Percentiles rank a stretch among this genome's conserved stretches.
phyloP scores from a whole-genome alignment of 495 filamentous ascomycete species.

The Aspergillus steynii region DNA sequence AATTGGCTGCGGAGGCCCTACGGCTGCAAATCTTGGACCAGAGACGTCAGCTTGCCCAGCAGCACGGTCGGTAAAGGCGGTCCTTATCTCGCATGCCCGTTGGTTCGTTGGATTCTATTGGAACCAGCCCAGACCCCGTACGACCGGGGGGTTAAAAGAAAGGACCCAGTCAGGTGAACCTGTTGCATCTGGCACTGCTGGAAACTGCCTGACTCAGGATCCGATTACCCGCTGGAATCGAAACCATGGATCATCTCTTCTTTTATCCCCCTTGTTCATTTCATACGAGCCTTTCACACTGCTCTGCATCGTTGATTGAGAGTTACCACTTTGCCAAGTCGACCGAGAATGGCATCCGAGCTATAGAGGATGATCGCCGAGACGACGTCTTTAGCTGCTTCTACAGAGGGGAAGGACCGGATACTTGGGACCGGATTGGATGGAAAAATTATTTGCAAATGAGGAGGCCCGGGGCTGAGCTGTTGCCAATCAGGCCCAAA shows the following conservation, averaged over 20 bases:
- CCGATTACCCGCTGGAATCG: neutral
- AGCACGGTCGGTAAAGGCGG: conserved; percentile 28
- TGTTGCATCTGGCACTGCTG: neutral
- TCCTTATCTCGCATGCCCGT: neutral
- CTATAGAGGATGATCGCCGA: neutral
- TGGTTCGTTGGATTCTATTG: neutral
- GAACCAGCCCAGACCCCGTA: neutral
- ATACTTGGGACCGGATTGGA: neutral
- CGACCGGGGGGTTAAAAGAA: neutral
- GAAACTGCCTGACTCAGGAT: neutral
- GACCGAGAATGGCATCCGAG: neutral
- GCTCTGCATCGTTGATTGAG: neutral
- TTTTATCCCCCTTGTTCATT: neutral
- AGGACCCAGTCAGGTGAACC: neutral
- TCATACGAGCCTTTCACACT: neutral
- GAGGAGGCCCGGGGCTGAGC: neutral
- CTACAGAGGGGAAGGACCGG: no score
- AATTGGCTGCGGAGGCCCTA: conserved; percentile 70
- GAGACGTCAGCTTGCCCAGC: conserved; percentile 44
- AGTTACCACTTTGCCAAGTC: neutral
- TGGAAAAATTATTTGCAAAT: neutral
- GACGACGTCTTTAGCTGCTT: neutral
- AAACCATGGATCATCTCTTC: neutral
- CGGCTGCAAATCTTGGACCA: conserved; percentile 62
- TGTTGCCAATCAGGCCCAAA: no score